These are phyloP conservation scores for Taxillus chinensis DNA, from an alignment of 164 flowering plant species.

Conservation along the genomic window DNA sequence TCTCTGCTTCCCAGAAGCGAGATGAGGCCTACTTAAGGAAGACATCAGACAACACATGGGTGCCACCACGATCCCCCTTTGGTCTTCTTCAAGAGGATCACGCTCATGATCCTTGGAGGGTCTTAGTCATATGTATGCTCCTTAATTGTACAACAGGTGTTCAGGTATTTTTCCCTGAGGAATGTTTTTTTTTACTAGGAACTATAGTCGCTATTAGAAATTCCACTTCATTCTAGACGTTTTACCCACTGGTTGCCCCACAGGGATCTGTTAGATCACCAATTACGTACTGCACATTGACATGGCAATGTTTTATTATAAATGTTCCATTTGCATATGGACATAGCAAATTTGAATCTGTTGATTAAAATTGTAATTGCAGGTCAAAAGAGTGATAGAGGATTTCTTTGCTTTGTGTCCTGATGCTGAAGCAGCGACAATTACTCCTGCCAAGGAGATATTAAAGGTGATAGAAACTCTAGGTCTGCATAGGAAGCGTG, in stretches of 20 bases:
- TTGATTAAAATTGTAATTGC: constrained; percentile 3
- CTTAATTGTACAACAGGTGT: constrained; percentile 56
- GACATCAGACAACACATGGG: constrained; percentile 41
- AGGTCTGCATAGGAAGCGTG: constrained; percentile 61
- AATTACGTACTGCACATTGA: no score
- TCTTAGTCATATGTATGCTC: constrained; percentile 76
- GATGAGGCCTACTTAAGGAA: constrained; percentile 54
- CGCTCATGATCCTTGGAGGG: constrained; percentile 79
- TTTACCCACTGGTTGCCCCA: no score
- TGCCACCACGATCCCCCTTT: constrained; percentile 47
- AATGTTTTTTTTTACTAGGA: no score
- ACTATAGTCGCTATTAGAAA: no score
- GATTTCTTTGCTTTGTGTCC: constrained; percentile 56
- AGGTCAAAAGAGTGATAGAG: constrained; percentile 43
- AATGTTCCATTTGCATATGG: no score
- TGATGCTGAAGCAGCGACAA: constrained; percentile 49
- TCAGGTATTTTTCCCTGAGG: constrained; percentile 32
- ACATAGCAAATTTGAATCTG: no score
- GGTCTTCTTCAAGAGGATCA: constrained; percentile 65
- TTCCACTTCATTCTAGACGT: no score
- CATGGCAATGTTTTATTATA: no score
- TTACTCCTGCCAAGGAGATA: constrained; percentile 31
- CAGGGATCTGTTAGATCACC: no score
- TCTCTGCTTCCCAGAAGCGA: constrained; percentile 30
- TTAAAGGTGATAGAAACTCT: constrained; percentile 36